Conservation (phyloP, 306 rosid species). For the Lathyrus aphaca region DNA sequence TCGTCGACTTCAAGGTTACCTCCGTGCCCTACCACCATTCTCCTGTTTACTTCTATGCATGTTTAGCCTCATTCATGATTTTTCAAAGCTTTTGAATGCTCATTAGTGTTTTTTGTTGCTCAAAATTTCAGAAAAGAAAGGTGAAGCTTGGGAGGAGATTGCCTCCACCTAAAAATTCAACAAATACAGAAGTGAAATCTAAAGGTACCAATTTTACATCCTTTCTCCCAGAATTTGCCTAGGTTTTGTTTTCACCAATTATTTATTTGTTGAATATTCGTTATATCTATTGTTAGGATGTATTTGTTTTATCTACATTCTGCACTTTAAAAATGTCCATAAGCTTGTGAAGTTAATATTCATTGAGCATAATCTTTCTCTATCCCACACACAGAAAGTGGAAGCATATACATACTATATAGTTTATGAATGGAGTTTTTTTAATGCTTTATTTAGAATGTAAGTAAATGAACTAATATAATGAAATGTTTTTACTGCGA, state of each 20-base stretch:
- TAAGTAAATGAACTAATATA: background rate
- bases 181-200: slow-evolving; percentile 76
- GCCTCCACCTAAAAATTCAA: slow-evolving; percentile 85
- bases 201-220: slow-evolving; percentile 56
- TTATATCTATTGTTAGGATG: background rate
- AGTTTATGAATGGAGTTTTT: slow-evolving; percentile 1
- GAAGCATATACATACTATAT: background rate
- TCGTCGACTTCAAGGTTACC: slow-evolving; percentile 77
- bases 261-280: background rate
- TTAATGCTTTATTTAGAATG: background rate
- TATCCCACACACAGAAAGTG: background rate
- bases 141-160: slow-evolving; percentile 84
- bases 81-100: slow-evolving; percentile 9
- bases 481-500: slow-evolving; percentile 24
- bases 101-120: background rate
- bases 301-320: background rate
- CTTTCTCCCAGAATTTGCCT: background rate
- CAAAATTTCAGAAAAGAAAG: slow-evolving; percentile 66
- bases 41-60: background rate
- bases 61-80: background rate
- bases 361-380: background rate
- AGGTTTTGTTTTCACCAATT: slow-evolving; percentile 26
- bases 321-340: background rate
- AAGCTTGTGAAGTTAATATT: background rate
- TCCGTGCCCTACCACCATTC: background rate